Evolutionary conservation across 148 eudicot genomes (phyloP).

Genomic region (Nepenthes gracilis): DNA sequence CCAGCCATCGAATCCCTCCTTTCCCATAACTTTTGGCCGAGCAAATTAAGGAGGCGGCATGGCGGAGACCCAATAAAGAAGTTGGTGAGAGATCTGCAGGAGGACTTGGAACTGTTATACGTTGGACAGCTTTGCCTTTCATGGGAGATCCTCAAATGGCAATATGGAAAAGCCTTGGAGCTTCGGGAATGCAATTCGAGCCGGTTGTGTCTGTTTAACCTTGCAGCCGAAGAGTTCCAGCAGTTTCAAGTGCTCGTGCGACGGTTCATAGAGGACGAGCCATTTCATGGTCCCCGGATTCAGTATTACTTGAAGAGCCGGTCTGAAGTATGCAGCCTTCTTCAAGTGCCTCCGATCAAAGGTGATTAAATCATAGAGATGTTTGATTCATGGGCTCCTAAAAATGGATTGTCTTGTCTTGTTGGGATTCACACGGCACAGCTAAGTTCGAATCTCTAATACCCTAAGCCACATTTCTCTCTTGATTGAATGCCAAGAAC

Average conservation of each 20-base stretch:
- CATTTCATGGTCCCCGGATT: constrained; percentile 62
- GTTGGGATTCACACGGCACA: no score
- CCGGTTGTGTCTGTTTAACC: constrained; percentile 38
- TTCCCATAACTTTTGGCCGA: constrained; percentile 20
- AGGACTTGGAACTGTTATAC: constrained; percentile 58
- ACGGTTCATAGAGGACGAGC: constrained; percentile 75
- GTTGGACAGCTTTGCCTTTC: constrained; percentile 78
- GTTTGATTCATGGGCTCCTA: no score
- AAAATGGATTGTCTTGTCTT: no score
- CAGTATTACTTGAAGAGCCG: constrained; percentile 54
- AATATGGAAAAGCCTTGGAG: constrained; percentile 42
- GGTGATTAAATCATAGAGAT: constrained; percentile 22
- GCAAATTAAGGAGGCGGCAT: constrained; percentile 28
- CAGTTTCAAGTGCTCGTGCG: constrained; percentile 75
- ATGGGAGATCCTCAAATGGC: constrained; percentile 90
- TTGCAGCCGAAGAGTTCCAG: constrained; percentile 63
- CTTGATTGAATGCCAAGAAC: neutral
- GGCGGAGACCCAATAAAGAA: constrained; percentile 51
- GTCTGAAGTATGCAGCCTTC: constrained; percentile 29
- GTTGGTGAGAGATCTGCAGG: constrained; percentile 39
- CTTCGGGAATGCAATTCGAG: constrained; percentile 34
- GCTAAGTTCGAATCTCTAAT: no score
- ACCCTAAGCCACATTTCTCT: neutral
- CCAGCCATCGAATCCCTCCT: constrained; percentile 20
- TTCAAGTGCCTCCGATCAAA: constrained; percentile 72